phyloP scores from a whole-genome alignment of 2,329 filamentous ascomycete species.

The Delphinella strobiligena region DNA sequence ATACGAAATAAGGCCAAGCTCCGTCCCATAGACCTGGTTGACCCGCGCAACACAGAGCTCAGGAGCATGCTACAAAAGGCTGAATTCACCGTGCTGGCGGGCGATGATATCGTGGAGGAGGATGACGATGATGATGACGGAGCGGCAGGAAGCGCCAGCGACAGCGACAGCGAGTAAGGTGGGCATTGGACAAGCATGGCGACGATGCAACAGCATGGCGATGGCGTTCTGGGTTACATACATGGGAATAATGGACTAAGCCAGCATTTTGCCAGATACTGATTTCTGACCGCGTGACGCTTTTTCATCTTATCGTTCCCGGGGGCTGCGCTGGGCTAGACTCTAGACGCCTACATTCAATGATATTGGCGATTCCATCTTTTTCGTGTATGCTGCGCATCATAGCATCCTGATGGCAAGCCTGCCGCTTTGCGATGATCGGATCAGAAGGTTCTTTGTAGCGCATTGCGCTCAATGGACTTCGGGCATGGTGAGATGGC shows the following conservation, averaged over 20 bases:
- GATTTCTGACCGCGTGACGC: not conserved
- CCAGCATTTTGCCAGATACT: not conserved
- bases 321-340: no score
- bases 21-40: conserved; percentile 59
- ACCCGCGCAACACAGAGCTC: conserved; percentile 55
- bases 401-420: no score
- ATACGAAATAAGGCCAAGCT: conserved; percentile 62
- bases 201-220: conserved; percentile 5
- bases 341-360: no score
- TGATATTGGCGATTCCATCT: no score
- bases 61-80: conserved; percentile 55
- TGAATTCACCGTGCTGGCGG: conserved; percentile 48
- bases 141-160: conserved; percentile 30
- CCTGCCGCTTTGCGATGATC: no score
- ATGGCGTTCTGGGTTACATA: conserved; percentile 6
- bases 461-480: no score
- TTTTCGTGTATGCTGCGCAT: no score
- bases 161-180: conserved; percentile 27
- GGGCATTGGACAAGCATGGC: not conserved
- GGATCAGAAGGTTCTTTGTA: no score
- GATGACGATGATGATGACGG: conserved; percentile 33
- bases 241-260: no score
- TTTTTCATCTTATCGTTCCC: not conserved
- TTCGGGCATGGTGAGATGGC: no score
- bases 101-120: conserved; percentile 36